Percentiles rank a stretch among this genome's conserved stretches.
Conservation (phyloP, 2,329 filamentous ascomycete genomes). For the Fusarium sp. region DNA sequence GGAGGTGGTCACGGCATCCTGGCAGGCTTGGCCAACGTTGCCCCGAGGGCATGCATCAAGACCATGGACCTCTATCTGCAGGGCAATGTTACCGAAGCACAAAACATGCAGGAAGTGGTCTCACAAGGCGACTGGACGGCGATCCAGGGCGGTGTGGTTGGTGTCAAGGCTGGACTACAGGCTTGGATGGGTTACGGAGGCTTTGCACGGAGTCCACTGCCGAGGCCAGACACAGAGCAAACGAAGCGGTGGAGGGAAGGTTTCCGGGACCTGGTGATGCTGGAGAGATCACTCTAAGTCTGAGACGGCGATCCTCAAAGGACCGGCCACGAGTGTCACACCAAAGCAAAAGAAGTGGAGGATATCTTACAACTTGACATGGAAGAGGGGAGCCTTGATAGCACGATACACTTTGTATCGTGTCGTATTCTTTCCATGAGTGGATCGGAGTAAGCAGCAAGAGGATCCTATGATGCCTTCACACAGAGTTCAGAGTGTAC, state of each 20-base stretch:
- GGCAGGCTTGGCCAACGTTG: slow-evolving; percentile 76
- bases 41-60: slow-evolving; percentile 71
- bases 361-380: neutral
- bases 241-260: slow-evolving; percentile 62
- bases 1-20: slow-evolving; percentile 77
- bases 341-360: slow-evolving; percentile 11
- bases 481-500: neutral
- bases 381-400: slow-evolving; percentile 9
- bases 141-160: slow-evolving; percentile 76
- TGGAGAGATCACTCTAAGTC: slow-evolving; percentile 58
- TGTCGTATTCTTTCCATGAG: neutral
- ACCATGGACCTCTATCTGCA: slow-evolving; percentile 68
- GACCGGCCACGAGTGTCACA: slow-evolving; percentile 14
- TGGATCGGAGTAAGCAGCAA: neutral
- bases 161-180: slow-evolving; percentile 74
- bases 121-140: slow-evolving; percentile 77
- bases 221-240: slow-evolving; percentile 59
- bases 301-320: slow-evolving; percentile 37
- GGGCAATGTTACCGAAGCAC: slow-evolving; percentile 68
- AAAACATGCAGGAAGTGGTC: slow-evolving; percentile 70
- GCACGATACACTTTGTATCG: neutral
- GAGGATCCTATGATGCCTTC: slow-evolving; percentile 1
- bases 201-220: slow-evolving; percentile 45
- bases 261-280: slow-evolving; percentile 60
- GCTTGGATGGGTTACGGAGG: slow-evolving; percentile 76